These are phyloP conservation scores for Trichoderma koningii DNA, from an alignment of 2,329 filamentous ascomycete species.

Conservation along the genomic window DNA sequence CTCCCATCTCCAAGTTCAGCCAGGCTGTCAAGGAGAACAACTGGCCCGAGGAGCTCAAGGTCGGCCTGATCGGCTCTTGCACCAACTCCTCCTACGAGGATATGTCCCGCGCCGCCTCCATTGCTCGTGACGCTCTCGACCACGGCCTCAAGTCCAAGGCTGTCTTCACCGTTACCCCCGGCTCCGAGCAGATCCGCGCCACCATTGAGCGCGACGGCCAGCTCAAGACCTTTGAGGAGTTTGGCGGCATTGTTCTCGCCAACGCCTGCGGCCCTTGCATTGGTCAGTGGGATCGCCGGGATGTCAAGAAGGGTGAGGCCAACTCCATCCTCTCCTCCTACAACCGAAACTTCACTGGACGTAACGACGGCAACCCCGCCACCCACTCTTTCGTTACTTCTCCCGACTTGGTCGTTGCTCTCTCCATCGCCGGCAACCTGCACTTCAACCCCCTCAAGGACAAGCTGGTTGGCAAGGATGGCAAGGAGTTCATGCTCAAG, in stretches of 20 bases:
- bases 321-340: slow-evolving; percentile 99
- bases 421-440: slow-evolving; percentile 79
- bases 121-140: slow-evolving; percentile 85
- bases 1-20: slow-evolving; percentile 96
- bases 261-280: slow-evolving; percentile 94
- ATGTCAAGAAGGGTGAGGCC: slow-evolving; percentile 90
- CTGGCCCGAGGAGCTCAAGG: slow-evolving; percentile 96
- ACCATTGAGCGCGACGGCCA: slow-evolving; percentile 90
- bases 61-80: slow-evolving; percentile 96
- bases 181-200: slow-evolving; percentile 94
- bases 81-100: slow-evolving; percentile 88
- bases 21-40: slow-evolving; percentile 90
- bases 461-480: slow-evolving; percentile 88
- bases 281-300: slow-evolving; percentile 91
- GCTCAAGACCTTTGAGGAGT: slow-evolving; percentile 92
- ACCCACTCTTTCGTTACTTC: slow-evolving; percentile 93
- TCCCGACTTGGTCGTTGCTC: slow-evolving; percentile 83
- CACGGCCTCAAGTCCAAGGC: slow-evolving; percentile 94
- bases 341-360: slow-evolving; percentile 99
- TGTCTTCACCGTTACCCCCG: slow-evolving; percentile 91
- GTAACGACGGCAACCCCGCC: slow-evolving; percentile 93
- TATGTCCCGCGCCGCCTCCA: slow-evolving; percentile 90
- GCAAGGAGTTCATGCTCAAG: slow-evolving; percentile 90
- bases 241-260: slow-evolving; percentile 89
- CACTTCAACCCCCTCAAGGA: slow-evolving; percentile 96